phyloP scores from a whole-genome alignment of 2,329 filamentous ascomycete genomes.

The Lecanicillium sp. region DNA sequence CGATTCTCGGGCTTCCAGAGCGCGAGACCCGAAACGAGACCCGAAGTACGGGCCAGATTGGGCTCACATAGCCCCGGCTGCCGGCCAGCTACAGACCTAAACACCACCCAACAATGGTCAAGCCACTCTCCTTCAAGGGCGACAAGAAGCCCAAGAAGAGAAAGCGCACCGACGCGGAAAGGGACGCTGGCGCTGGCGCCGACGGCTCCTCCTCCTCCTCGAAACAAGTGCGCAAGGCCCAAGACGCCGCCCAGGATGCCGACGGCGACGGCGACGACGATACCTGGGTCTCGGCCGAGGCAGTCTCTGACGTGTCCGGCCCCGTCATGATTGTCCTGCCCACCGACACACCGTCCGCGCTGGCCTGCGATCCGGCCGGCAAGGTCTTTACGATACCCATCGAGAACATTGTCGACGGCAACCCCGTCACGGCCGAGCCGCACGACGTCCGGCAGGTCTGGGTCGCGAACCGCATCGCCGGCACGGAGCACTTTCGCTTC shows the following conservation, averaged over 20 bases:
- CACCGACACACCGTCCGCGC: constrained; percentile 61
- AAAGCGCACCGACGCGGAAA: constrained; percentile 58
- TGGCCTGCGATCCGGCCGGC: constrained; percentile 81
- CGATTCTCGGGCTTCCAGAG: not conserved
- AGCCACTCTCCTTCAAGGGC: constrained; percentile 90
- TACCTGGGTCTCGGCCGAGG: constrained; percentile 84
- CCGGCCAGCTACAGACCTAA: not conserved
- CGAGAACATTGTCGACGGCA: constrained; percentile 81
- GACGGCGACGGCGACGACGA: constrained; percentile 60
- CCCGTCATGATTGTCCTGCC: constrained; percentile 79
- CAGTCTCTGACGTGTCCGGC: constrained; percentile 64
- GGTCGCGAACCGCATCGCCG: constrained; percentile 77
- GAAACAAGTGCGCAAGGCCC: constrained; percentile 14
- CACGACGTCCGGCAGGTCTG: constrained; percentile 95
- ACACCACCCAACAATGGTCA: constrained; percentile 64
- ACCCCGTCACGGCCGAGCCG: constrained; percentile 80
- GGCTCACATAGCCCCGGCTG: not conserved
- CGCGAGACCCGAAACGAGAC: not conserved
- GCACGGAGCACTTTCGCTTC: constrained; percentile 74
- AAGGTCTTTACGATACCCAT: constrained; percentile 75
- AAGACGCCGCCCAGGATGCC: constrained; percentile 20
- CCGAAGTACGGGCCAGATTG: not conserved
- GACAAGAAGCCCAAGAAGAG: constrained; percentile 93
- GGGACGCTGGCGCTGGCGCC: constrained; percentile 37
- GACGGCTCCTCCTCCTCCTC: constrained; percentile 17